A percentile compares a stretch with the other conserved stretches of the same genome.
Evolutionary conservation across 2,329 filamentous ascomycete genomes (phyloP).

Genomic region (Pseudopyricularia javanii): DNA sequence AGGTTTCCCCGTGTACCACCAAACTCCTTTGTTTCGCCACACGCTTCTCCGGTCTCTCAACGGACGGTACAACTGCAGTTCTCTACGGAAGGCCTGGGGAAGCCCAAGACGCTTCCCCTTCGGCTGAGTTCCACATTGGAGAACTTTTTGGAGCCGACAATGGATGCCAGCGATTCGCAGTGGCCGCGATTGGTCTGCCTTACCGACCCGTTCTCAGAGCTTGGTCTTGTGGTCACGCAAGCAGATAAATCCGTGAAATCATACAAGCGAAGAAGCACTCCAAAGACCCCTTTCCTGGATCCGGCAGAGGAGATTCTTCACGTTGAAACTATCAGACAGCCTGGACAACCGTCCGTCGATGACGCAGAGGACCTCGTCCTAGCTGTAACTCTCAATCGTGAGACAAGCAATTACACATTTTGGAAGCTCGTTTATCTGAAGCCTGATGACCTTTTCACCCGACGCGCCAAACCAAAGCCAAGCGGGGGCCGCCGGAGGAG

Average conservation of each 20-base stretch:
- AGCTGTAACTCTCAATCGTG: conserved; percentile 69
- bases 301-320: conserved; percentile 74
- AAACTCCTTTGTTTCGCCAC: conserved; percentile 70
- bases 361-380: conserved; percentile 47
- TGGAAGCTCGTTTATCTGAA: conserved; percentile 75
- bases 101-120: conserved; percentile 39
- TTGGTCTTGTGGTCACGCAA: conserved; percentile 66
- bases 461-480: conserved; percentile 31
- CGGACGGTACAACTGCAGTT: conserved; percentile 38
- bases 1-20: conserved; percentile 55
- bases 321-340: conserved; percentile 54
- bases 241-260: conserved; percentile 26
- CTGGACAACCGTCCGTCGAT: conserved; percentile 23
- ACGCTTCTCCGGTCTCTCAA: conserved; percentile 40
- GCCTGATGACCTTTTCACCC: conserved; percentile 44
- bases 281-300: conserved; percentile 50
- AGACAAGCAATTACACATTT: conserved; percentile 65
- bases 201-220: conserved; percentile 73
- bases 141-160: conserved; percentile 42
- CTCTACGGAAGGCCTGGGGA: conserved; percentile 44
- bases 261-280: conserved; percentile 23
- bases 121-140: conserved; percentile 41
- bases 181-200: conserved; percentile 72
- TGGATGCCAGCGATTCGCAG: conserved; percentile 41
- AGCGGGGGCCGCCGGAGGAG: conserved; percentile 42